Base-by-base conservation (phyloP, 1,139 yeast species). In the Diutina neorugosa region DNA sequence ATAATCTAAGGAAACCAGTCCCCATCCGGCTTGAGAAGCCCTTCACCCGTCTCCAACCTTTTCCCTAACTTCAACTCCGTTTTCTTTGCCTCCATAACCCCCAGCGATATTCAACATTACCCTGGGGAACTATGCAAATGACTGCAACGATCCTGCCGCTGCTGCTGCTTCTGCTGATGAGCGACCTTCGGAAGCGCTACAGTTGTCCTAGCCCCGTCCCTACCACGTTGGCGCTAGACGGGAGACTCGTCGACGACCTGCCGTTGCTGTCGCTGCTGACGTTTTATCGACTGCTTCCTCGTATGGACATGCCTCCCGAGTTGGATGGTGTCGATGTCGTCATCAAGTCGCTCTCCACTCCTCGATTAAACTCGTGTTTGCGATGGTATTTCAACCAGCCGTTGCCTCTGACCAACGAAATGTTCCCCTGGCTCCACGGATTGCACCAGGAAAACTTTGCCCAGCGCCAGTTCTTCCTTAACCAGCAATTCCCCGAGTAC, bases 341-440 rank as follows among this genome's bases (percentile, higher is more conserved):
- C 4, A 37, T 49, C 19, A 20, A 49, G 19, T 11, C 20, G 34
- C 59, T 74, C 9, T 57, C 63, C 4, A 61, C 65, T 18, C 55
- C 54, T 0, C 74, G 75, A 51, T 62, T 77, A 34, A 60, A 62
- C 37, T 34, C 59, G 0, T 67, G 78, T 0, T 71, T 80, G 55
- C 59, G 63, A n/a, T 70, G 73, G 69, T 78, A 80, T 60, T 80
- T 73, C 69, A 58, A 74, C 55, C 66, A 74, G 8, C 77, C 80
- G 1, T 68, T 89, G 42, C 96, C 96, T 0, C 80, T 77, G 1
- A 84, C 93, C 14, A 77, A 72, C 27, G 65, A 63, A 8, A 80
- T 90, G 76, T 91, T 90, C 61, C 98, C 98, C 1, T 90, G 97
- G 97, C 73, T 88, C 47, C 96, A 90, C 64, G 95, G 96, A 0